Evolutionary conservation across 805 yeast species (phyloP), one percentile per base, ranked within the genome.

Genomic region (Starmerella sp.): DNA sequence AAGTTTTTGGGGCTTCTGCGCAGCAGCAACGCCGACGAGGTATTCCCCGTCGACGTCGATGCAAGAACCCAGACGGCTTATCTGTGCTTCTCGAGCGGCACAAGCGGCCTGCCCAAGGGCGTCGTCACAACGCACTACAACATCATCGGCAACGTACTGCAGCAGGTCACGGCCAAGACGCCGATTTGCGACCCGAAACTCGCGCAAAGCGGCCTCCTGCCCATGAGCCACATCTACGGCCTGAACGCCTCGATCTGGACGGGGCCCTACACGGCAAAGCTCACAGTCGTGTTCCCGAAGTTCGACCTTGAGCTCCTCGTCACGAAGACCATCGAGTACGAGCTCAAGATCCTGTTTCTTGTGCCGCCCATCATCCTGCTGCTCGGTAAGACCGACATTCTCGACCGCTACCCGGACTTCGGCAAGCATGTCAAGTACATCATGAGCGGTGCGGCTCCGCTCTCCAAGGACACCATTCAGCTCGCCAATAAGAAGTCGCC

Each of bases 21-120:
- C 6, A 57, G 45, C 31, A n/a, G 31, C 7, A 15, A 43, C 3
- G 57, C 57, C 10, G 52, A 56, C 7, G 52, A 51, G 35, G 53
- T 49, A 3, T 35, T 41, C 41, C 55, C 60, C 0, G 57, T 59
- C 0, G 52, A 47, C 14, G 53, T 61, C 15, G 57, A 62, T 38
- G 58, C 57, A 6, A 41, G 22, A 10, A 31, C 41, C 11, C 57
- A 60, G 31, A 58, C 53, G 15, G 69, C 68, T 1, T 65, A 66
- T 53, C 63, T 62, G 58, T 63, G 67, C 60, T 65, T 67, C 54
- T 67, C 69, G 6, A 61, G 65, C 2, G 69, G 70, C 4, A 67
- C 72, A 22, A 66, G 69, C n/a, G 90, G 93, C 54, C 77, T 82
- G 44, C 87, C 91, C 58, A 86, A 85, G 71, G 91, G 91, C 63